phyloP scores from a whole-genome alignment of 1,284 basidiomycete species.

The Malassezia dermatis region DNA sequence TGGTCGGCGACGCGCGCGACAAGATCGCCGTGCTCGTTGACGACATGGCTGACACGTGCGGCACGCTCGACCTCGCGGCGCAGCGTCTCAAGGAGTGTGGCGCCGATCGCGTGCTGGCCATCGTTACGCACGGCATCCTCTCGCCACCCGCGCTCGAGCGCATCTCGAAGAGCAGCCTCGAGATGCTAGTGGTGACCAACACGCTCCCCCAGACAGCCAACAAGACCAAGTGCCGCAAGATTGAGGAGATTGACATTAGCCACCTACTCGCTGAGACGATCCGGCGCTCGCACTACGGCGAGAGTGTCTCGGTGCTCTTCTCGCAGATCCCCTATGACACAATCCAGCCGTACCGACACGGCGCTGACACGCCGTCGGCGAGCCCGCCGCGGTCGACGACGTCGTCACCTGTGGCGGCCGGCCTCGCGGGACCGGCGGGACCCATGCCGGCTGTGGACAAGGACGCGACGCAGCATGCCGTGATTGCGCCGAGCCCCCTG shows the following conservation, averaged over 20 bases:
- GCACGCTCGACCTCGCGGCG: slow-evolving; percentile 86
- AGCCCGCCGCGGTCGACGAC: slow-evolving; percentile 11
- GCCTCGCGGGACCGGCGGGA: neutral
- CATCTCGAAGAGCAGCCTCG: slow-evolving; percentile 53
- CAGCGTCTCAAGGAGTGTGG: slow-evolving; percentile 81
- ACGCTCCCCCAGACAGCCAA: slow-evolving; percentile 85
- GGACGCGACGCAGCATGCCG: neutral
- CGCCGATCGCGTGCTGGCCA: slow-evolving; percentile 71
- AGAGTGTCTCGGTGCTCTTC: slow-evolving; percentile 41
- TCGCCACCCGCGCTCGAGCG: slow-evolving; percentile 70
- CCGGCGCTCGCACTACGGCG: slow-evolving; percentile 58
- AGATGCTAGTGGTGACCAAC: slow-evolving; percentile 96
- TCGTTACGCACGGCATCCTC: slow-evolving; percentile 96
- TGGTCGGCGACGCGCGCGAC: slow-evolving; percentile 84
- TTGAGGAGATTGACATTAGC: slow-evolving; percentile 83
- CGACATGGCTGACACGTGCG: slow-evolving; percentile 99
- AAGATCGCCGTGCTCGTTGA: slow-evolving; percentile 97
- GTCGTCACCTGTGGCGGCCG: neutral
- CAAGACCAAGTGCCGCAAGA: slow-evolving; percentile 65
- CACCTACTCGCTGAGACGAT: slow-evolving; percentile 94
- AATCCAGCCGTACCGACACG: slow-evolving; percentile 42
- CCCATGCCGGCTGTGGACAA: neutral
- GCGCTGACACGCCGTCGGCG: slow-evolving; percentile 19
- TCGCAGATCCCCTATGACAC: slow-evolving; percentile 47
- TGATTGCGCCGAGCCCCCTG: slow-evolving; percentile 12